Evolutionary conservation across 2,329 filamentous ascomycete genomes (phyloP).

Genomic region (Phyllosticta paracitricarpa): DNA sequence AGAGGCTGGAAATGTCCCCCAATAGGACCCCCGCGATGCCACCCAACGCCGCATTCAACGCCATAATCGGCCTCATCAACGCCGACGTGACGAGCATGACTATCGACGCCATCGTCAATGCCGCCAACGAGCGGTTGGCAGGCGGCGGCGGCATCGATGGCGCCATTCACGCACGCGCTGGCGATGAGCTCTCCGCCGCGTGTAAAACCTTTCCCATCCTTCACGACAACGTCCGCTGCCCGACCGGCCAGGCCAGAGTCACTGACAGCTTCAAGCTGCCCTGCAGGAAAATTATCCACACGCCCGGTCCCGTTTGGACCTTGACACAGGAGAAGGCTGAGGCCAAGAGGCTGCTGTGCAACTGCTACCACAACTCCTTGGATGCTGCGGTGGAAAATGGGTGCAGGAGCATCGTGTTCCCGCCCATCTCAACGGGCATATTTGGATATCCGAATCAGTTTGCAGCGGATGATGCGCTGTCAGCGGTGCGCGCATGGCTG

Average conservation of each 20-base stretch:
- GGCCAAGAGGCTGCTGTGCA: slow-evolving; percentile 38
- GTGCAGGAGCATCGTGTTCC: slow-evolving; percentile 68
- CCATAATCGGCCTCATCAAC: slow-evolving; percentile 58
- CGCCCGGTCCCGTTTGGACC: slow-evolving; percentile 76
- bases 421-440: slow-evolving; percentile 75
- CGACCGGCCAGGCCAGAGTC: slow-evolving; percentile 72
- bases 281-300: slow-evolving; percentile 72
- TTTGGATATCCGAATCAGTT: slow-evolving; percentile 74
- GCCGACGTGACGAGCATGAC: slow-evolving; percentile 73
- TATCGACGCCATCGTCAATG: slow-evolving; percentile 83
- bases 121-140: slow-evolving; percentile 67
- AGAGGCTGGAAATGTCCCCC: too few relatives aligned
- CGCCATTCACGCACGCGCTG: slow-evolving; percentile 75
- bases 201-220: slow-evolving; percentile 48
- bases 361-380: slow-evolving; percentile 63
- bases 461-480: slow-evolving; percentile 63
- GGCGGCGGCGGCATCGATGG: slow-evolving; percentile 78
- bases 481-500: slow-evolving; percentile 48
- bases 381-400: slow-evolving; percentile 58
- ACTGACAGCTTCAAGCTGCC: slow-evolving; percentile 69
- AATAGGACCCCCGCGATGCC: too few relatives aligned
- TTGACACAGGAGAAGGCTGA: slow-evolving; percentile 24
- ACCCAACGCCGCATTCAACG: slow-evolving; percentile 51
- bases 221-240: slow-evolving; percentile 48
- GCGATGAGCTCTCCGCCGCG: slow-evolving; percentile 55